Conservation (phyloP, 306 rosid genomes). For the Acmispon strigosus region DNA sequence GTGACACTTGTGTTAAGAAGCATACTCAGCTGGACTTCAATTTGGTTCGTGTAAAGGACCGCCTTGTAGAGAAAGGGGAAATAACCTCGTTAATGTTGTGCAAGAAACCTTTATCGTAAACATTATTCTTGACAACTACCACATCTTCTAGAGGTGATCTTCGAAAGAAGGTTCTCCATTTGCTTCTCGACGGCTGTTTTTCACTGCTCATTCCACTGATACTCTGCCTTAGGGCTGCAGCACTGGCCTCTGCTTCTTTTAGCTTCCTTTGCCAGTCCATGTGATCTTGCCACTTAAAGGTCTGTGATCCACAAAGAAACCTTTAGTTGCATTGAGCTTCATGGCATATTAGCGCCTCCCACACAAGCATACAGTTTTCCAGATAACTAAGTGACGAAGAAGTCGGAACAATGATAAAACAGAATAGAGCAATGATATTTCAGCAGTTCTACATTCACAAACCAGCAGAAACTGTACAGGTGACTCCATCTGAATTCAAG, state of each 20-base stretch:
- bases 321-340: conserved; percentile 17
- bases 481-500: too few species aligned
- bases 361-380: background rate
- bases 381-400: background rate
- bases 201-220: conserved; percentile 41
- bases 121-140: conserved; percentile 55
- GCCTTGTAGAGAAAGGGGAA: conserved; percentile 58
- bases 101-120: conserved; percentile 60
- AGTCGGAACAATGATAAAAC: background rate
- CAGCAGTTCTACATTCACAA: background rate
- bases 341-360: background rate
- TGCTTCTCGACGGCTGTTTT: conserved; percentile 47
- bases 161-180: conserved; percentile 63
- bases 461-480: background rate
- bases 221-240: conserved; percentile 61
- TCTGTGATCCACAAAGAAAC: conserved; percentile 41
- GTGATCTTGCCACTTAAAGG: conserved; percentile 89
- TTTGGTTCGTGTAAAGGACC: conserved; percentile 37
- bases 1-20: background rate
- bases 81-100: conserved; percentile 60
- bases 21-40: conserved; percentile 48
- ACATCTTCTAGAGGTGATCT: conserved; percentile 58
- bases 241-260: conserved; percentile 62
- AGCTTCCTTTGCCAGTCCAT: conserved; percentile 65
- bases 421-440: background rate